Conservation (phyloP, 2,329 filamentous ascomycete genomes). For the Neofusicoccum ribis region DNA sequence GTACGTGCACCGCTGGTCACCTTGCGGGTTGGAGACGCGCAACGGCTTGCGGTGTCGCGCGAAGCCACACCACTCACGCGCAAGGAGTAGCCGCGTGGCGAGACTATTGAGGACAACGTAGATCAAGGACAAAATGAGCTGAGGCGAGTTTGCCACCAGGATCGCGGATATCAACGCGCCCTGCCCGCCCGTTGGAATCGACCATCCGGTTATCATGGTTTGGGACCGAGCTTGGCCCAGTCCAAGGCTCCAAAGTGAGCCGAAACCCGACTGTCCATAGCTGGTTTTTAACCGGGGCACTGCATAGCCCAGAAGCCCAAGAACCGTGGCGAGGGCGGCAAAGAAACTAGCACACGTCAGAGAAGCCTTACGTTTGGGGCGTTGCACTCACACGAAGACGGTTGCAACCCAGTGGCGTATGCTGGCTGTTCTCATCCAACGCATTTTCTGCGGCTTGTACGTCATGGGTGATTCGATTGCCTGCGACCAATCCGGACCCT, state of each 20-base stretch:
- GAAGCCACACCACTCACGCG: slow-evolving; percentile 44
- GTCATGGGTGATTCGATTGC: neutral
- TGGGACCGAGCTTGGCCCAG: neutral
- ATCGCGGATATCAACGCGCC: neutral
- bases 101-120: slow-evolving; percentile 51
- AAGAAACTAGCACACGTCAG: neutral
- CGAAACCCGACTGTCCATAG: neutral
- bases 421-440: neutral
- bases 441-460: neutral
- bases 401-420: neutral
- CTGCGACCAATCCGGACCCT: neutral
- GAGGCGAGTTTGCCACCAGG: neutral
- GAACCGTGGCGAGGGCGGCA: neutral
- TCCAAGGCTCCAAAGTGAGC: neutral
- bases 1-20: slow-evolving; percentile 22
- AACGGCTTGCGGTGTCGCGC: slow-evolving; percentile 32
- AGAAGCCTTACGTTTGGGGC: neutral
- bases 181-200: neutral
- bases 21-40: slow-evolving; percentile 45
- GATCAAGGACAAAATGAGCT: slow-evolving; percentile 44
- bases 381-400: neutral
- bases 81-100: slow-evolving; percentile 49
- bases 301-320: neutral
- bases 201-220: neutral
- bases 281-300: neutral